Conservation (phyloP, 805 yeast genomes). For the Metschnikowia lachancei region DNA sequence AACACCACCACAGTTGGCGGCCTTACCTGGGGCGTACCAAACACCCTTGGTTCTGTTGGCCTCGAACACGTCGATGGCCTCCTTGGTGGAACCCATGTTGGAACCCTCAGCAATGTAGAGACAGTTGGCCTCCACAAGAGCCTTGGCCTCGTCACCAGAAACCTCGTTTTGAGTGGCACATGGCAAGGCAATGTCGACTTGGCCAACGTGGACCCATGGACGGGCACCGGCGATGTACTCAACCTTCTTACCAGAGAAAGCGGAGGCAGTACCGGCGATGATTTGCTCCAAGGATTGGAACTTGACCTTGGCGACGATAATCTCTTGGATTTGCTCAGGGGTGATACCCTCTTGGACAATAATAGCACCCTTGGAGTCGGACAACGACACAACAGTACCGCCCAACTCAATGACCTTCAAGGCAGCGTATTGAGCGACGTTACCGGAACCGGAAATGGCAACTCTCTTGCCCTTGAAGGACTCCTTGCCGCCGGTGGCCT, state of each 20-base stretch:
- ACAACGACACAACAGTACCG: constrained; percentile 87
- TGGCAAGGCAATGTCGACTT: constrained; percentile 94
- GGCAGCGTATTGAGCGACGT: constrained; percentile 99
- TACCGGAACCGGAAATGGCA: constrained; percentile 97
- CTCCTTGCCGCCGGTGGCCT: constrained; percentile 87
- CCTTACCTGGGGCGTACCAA: constrained; percentile 99
- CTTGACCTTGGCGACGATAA: constrained; percentile 75
- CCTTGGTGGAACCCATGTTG: constrained; percentile 98
- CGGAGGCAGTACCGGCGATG: constrained; percentile 44
- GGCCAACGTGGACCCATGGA: constrained; percentile 92
- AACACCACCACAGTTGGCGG: constrained; percentile 99
- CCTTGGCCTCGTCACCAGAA: constrained; percentile 94
- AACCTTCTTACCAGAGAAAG: constrained; percentile 58
- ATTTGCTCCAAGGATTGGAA: constrained; percentile 73
- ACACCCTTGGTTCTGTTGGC: constrained; percentile 65
- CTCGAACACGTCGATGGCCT: constrained; percentile 94
- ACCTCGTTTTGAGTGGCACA: constrained; percentile 99
- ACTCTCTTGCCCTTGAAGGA: constrained; percentile 90
- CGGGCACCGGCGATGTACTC: constrained; percentile 90
- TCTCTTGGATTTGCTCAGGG: constrained; percentile 69
- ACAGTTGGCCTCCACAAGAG: constrained; percentile 87
- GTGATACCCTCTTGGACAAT: constrained; percentile 80
- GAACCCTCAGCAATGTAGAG: constrained; percentile 98
- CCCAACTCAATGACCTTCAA: constrained; percentile 96
- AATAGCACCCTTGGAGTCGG: constrained; percentile 92